Conservation (phyloP, 78 protist species). For the Dictyostelium intermedium region DNA sequence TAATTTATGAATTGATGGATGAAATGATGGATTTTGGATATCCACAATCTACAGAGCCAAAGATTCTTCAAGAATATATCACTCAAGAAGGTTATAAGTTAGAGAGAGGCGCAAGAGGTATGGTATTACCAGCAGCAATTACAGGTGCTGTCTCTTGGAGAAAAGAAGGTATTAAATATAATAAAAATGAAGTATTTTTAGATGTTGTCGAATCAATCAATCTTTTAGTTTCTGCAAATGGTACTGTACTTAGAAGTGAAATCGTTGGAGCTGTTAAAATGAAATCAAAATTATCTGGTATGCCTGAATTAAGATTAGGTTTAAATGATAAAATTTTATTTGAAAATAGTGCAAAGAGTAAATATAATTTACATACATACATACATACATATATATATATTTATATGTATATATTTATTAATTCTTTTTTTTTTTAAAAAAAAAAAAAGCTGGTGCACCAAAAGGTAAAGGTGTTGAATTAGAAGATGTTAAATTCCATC, state of each 20-base stretch:
- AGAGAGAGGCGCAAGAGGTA: conserved; percentile 51
- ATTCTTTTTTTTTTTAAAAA: not conserved
- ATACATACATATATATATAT: not conserved
- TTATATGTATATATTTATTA: not conserved
- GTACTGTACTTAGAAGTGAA: conserved; percentile 93
- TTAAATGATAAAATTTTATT: conserved; percentile 96
- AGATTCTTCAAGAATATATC: conserved; percentile 92
- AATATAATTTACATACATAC: not conserved
- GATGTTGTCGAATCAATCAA: conserved; percentile 97
- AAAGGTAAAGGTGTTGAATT: conserved; percentile 96
- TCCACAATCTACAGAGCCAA: conserved; percentile 96
- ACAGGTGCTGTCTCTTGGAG: conserved; percentile 93
- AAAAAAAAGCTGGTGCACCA: conserved; percentile 72
- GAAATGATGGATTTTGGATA: conserved; percentile 99
- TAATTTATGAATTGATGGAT: conserved; percentile 98
- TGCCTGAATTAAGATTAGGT: conserved; percentile 99
- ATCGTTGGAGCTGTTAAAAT: conserved; percentile 96
- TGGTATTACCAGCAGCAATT: conserved; percentile 45
- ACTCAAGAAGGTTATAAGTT: conserved; percentile 95
- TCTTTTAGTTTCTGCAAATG: conserved; percentile 88
- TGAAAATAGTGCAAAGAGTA: conserved; percentile 87
- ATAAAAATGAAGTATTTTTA: conserved; percentile 96
- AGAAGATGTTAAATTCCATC: conserved; percentile 99
- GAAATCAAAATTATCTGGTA: conserved; percentile 95
- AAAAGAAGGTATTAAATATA: conserved; percentile 93